A percentile compares a stretch with the other conserved stretches of the same genome.
Conservation (phyloP, 768 basidiomycete species). For the Lepiota brunneoincarnata region DNA sequence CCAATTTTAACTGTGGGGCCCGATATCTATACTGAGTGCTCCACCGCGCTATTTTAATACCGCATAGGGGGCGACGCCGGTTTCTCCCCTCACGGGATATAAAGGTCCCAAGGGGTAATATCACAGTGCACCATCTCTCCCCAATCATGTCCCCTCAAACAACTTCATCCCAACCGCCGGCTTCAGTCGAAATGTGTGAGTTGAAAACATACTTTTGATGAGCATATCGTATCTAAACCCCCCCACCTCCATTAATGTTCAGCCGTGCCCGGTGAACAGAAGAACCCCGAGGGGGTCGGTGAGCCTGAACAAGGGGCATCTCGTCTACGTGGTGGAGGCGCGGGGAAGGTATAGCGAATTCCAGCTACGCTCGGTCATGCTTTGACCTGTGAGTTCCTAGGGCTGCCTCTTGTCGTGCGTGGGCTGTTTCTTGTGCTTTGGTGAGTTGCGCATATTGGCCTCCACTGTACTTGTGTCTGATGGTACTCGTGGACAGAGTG, state of each 20-base stretch:
- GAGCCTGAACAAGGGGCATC: conserved; percentile 46
- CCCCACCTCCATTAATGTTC: neutral
- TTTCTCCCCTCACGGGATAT: neutral
- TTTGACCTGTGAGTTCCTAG: conserved; percentile 26
- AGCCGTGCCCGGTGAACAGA: conserved; percentile 37
- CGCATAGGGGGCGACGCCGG: too few relatives aligned
- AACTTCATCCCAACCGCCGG: conserved; percentile 55
- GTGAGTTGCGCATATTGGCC: conserved; percentile 33
- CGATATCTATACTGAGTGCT: too few relatives aligned
- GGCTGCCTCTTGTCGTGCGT: conserved; percentile 64
- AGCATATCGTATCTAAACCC: too few relatives aligned
- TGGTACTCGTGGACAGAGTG: conserved; percentile 45
- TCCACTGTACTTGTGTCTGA: neutral
- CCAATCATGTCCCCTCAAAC: conserved; percentile 25
- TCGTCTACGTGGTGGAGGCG: conserved; percentile 71
- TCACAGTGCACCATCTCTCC: neutral
- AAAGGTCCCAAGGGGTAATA: neutral
- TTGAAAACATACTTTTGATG: conserved; percentile 14
- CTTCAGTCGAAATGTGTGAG: conserved; percentile 62
- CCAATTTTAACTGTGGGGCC: too few relatives aligned
- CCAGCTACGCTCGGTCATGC: neutral
- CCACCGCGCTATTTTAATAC: too few relatives aligned
- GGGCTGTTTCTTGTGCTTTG: conserved; percentile 73
- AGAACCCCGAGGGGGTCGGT: conserved; percentile 24
- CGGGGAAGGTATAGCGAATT: conserved; percentile 46